Evolutionary conservation across 495 filamentous ascomycete genomes (phyloP).

Genomic region (Annulohypoxylon stygium): DNA sequence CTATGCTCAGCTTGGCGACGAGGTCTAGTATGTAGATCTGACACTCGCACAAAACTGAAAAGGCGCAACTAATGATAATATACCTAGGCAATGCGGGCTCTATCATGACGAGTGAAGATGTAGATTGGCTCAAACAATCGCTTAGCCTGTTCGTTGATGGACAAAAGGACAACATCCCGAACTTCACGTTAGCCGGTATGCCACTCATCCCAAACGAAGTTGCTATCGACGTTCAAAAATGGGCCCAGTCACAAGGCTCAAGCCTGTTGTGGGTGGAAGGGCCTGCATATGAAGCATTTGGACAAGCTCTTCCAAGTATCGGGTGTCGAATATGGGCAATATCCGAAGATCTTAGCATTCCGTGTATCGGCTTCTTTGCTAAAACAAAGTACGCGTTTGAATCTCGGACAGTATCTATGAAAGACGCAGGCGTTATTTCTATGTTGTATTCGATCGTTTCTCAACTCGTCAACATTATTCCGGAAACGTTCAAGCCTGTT

Average conservation of each 20-base stretch:
- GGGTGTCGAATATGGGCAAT: conserved; percentile 2
- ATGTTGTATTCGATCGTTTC: not conserved
- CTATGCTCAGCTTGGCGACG: not conserved
- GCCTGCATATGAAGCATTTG: conserved; percentile 3
- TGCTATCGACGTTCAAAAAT: conserved; percentile 4
- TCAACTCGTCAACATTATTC: not conserved
- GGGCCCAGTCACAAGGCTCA: conserved; percentile 1
- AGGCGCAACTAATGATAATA: not conserved
- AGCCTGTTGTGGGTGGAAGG: conserved; percentile 18
- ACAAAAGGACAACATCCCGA: not conserved
- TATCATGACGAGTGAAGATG: not conserved
- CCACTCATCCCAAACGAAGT: conserved; percentile 7
- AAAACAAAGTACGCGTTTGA: conserved; percentile 3
- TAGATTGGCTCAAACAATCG: not conserved
- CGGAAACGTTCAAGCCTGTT: not conserved
- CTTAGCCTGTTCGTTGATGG: not conserved
- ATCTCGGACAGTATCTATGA: not conserved
- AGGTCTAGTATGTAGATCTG: not conserved
- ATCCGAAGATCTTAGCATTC: conserved; percentile 6
- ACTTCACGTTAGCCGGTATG: not conserved
- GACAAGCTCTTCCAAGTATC: not conserved
- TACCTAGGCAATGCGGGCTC: not conserved
- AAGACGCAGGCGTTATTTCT: not conserved
- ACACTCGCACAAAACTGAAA: not conserved
- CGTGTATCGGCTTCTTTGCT: conserved; percentile 11